A percentile compares a stretch with the other conserved stretches of the same genome.
These are phyloP conservation scores for Trichoderma semiorbis DNA, from an alignment of 2,329 filamentous ascomycete species.

Conservation along the genomic window DNA sequence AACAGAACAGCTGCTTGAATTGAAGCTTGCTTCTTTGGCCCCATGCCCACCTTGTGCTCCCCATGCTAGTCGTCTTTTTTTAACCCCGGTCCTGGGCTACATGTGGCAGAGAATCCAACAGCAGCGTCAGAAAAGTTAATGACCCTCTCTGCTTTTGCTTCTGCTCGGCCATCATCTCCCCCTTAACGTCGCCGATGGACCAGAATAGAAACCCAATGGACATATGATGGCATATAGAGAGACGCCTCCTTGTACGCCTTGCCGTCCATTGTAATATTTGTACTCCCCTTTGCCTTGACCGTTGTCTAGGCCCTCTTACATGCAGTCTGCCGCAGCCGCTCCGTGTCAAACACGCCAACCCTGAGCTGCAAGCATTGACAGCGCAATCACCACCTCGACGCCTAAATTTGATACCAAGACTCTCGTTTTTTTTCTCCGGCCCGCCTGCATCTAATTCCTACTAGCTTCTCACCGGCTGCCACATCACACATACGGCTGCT, in stretches of 20 bases:
- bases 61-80: constrained; percentile 8
- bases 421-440: constrained; percentile 2
- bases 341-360: constrained; percentile 12
- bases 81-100: background rate
- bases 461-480: constrained; percentile 15
- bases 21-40: constrained; percentile 11
- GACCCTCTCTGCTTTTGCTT: background rate
- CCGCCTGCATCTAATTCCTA: constrained; percentile 13
- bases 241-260: constrained; percentile 8
- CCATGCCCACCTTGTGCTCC: constrained; percentile 12
- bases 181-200: background rate
- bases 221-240: background rate
- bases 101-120: background rate
- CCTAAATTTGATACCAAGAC: constrained; percentile 5
- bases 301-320: constrained; percentile 9
- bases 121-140: background rate
- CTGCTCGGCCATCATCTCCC: background rate
- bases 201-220: constrained; percentile 3
- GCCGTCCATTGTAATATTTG: background rate
- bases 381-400: constrained; percentile 12
- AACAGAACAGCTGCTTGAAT: background rate
- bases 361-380: constrained; percentile 15
- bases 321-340: constrained; percentile 16
- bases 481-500: constrained; percentile 18
- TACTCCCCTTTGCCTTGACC: constrained; percentile 5